Base-by-base conservation (phyloP, 208 protist species). In the Acanthamoeba castellanii region DNA sequence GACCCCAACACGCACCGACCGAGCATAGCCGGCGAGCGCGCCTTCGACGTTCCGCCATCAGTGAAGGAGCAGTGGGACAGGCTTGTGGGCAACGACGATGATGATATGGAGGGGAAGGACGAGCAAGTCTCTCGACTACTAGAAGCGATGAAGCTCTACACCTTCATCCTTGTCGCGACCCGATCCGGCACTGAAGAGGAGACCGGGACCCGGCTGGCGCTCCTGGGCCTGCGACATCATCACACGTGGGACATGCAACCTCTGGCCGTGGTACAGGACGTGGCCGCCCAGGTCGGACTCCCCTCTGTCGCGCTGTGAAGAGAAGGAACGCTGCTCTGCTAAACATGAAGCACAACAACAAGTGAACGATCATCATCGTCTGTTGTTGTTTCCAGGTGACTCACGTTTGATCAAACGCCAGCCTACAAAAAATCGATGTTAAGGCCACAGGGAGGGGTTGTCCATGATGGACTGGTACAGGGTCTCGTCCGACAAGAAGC, bases 391-490 rank as follows among this genome's bases (percentile, higher is more conserved):
- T 42, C 37, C 37, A n/a, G n/a, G n/a, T n/a, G n/a, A n/a, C n/a
- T n/a, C n/a, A n/a, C n/a, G n/a, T n/a, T n/a, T n/a, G n/a, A n/a
- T n/a, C n/a, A n/a, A n/a, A n/a, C n/a, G n/a, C n/a, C n/a, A n/a
- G n/a, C n/a, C n/a, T n/a, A n/a, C n/a, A n/a, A n/a, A n/a, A n/a
- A n/a, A n/a, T n/a, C 37, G 37, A 42, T 42, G 37, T 76, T n/a
- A 78, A 11, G 70, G 70, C 70, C 70, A 78, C 34, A 78, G 13
- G 0, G 70, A 8, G 3, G 70, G 70, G 34, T 78, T 45, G 13
- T 78, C 32, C 70, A 78, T 25, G 70, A 78, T 78, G 70, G 16
- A 34, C 14, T 78, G 13, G 70, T 78, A 78, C 70, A 78, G 70
- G 27, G 70, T 20, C 14, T 78, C 70, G 30, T 78, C 70, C 8